Conservation (phyloP, 2,329 filamentous ascomycete species). For the Chalara sp. region DNA sequence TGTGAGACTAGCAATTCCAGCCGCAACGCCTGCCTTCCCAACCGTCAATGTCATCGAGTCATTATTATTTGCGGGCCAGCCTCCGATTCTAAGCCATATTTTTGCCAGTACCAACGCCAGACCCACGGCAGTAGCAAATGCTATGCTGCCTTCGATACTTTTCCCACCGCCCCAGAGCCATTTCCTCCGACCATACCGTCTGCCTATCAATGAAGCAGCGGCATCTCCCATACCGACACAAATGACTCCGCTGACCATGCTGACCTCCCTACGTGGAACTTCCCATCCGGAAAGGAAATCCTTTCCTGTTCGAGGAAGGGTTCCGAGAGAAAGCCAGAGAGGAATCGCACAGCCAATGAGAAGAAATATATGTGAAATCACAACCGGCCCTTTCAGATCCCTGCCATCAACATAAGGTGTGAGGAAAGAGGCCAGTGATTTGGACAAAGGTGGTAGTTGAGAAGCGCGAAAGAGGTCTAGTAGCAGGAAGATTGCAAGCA, state of each 20-base stretch:
- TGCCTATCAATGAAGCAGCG: conserved; percentile 81
- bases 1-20: conserved; percentile 76
- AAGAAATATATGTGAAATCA: conserved; percentile 93
- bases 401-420: conserved; percentile 91
- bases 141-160: conserved; percentile 79
- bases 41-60: conserved; percentile 63
- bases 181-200: conserved; percentile 78
- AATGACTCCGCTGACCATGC: conserved; percentile 87
- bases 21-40: conserved; percentile 67
- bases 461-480: conserved; percentile 85
- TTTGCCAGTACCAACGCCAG: conserved; percentile 64
- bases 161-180: conserved; percentile 98
- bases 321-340: conserved; percentile 79
- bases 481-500: conserved; percentile 78
- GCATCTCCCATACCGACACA: conserved; percentile 96
- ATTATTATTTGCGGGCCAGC: conserved; percentile 73
- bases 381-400: conserved; percentile 87
- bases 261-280: conserved; percentile 64
- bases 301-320: conserved; percentile 49
- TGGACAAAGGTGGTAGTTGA: conserved; percentile 83
- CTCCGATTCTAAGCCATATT: conserved; percentile 68
- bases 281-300: conserved; percentile 68
- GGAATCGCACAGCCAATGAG: conserved; percentile 93
- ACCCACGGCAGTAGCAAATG: conserved; percentile 77
- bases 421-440: conserved; percentile 78